These are phyloP conservation scores for Saturnispora serradocipensis DNA, from an alignment of 805 yeast genomes.

Conservation along the genomic window DNA sequence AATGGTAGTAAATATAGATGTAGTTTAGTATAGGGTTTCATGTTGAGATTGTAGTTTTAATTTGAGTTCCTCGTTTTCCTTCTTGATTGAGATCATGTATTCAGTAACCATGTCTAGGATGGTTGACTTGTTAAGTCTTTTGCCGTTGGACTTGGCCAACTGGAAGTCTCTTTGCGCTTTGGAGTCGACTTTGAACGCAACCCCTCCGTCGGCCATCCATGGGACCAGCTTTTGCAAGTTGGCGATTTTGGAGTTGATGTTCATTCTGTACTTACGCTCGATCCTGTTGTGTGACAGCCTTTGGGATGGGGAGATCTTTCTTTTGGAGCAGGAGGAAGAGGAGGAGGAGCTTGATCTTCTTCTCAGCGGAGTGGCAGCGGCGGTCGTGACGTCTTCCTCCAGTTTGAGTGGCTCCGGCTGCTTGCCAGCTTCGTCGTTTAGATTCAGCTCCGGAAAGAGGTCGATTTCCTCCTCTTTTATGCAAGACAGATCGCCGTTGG, in stretches of 20 bases:
- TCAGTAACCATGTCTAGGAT: slow-evolving; percentile 61
- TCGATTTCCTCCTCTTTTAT: neutral
- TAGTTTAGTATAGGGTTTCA: neutral
- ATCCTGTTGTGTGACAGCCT: slow-evolving; percentile 67
- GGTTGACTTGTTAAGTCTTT: slow-evolving; percentile 54
- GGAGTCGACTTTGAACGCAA: slow-evolving; percentile 46
- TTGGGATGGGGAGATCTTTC: slow-evolving; percentile 27
- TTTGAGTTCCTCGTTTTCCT: slow-evolving; percentile 1
- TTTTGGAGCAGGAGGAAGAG: neutral
- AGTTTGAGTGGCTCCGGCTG: neutral
- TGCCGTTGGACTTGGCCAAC: slow-evolving; percentile 13
- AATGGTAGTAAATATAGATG: too few species aligned
- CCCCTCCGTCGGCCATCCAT: slow-evolving; percentile 52
- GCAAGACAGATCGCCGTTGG: neutral
- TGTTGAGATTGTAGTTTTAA: neutral
- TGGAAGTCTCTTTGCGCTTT: neutral
- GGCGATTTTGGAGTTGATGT: slow-evolving; percentile 64
- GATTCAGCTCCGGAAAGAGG: neutral
- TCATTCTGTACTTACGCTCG: slow-evolving; percentile 62
- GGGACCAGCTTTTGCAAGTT: slow-evolving; percentile 60
- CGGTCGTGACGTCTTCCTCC: neutral
- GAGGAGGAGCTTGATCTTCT: neutral
- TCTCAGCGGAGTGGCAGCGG: neutral
- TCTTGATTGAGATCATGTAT: slow-evolving; percentile 30
- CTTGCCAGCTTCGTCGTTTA: neutral